Conservation (phyloP, 2,329 filamentous ascomycete species). For the Corniculantispora saksenae region DNA sequence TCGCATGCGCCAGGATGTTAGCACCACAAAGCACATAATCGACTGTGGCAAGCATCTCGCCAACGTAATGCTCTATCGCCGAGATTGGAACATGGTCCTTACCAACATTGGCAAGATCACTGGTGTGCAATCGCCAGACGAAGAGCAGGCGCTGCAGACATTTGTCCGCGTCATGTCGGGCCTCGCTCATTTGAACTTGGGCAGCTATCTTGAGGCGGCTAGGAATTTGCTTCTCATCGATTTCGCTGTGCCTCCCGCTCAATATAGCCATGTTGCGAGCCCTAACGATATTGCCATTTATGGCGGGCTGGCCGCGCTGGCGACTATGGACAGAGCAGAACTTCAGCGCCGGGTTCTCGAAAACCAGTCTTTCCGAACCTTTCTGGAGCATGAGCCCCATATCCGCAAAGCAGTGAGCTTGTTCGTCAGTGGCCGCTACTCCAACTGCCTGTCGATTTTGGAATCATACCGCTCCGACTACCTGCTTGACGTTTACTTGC, state of each 20-base stretch:
- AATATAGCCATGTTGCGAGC: conserved; percentile 72
- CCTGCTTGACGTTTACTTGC: conserved; percentile 84
- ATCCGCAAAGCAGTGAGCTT: conserved; percentile 86
- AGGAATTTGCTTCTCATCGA: conserved; percentile 67
- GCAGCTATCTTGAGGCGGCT: conserved; percentile 64
- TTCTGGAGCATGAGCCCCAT: conserved; percentile 90
- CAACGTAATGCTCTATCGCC: conserved; percentile 71
- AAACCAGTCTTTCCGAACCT: conserved; percentile 77
- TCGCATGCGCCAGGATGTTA: conserved; percentile 89
- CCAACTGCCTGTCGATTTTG: conserved; percentile 78
- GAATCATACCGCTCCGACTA: conserved; percentile 83
- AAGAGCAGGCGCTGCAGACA: conserved; percentile 50
- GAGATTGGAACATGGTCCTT: conserved; percentile 73
- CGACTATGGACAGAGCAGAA: conserved; percentile 79
- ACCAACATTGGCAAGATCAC: conserved; percentile 64
- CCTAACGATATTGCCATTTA: conserved; percentile 91
- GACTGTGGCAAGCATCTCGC: conserved; percentile 81
- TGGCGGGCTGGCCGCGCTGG: conserved; percentile 84
- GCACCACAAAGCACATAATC: conserved; percentile 76
- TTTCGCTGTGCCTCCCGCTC: conserved; percentile 47
- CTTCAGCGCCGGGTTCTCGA: conserved; percentile 78
- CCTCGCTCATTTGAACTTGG: conserved; percentile 50
- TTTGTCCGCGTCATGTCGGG: conserved; percentile 56
- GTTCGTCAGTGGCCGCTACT: conserved; percentile 90
- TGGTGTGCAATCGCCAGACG: conserved; percentile 43